A percentile compares a stretch with the other conserved stretches of the same genome.
phyloP scores from a whole-genome alignment of 2,329 filamentous ascomycete genomes.

The Purpureocillium takamizusanense region DNA sequence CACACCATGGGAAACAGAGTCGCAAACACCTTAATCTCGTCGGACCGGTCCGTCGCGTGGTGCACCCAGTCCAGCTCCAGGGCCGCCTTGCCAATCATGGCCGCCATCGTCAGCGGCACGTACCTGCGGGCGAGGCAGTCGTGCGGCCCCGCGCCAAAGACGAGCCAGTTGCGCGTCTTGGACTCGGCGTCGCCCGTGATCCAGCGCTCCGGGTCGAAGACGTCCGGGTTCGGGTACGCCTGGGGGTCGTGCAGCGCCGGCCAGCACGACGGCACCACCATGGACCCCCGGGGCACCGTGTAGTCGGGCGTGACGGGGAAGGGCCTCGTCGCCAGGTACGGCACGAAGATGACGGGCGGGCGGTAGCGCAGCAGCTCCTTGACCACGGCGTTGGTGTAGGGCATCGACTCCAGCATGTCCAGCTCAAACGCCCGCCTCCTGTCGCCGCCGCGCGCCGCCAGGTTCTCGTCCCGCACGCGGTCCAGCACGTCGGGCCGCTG shows the following conservation, averaged over 20 bases:
- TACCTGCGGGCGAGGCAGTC: constrained; percentile 40
- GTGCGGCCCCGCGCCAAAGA: constrained; percentile 41
- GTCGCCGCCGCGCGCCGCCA: constrained; percentile 32
- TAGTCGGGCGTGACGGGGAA: constrained; percentile 39
- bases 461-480: constrained; percentile 36
- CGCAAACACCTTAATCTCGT: constrained; percentile 42
- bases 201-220: constrained; percentile 43
- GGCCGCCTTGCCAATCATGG: constrained; percentile 43
- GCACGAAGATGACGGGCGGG: constrained; percentile 45
- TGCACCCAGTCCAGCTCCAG: constrained; percentile 42
- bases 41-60: constrained; percentile 35
- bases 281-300: constrained; percentile 38
- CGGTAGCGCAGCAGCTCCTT: constrained; percentile 43
- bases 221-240: constrained; percentile 34
- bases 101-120: constrained; percentile 39
- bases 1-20: constrained; percentile 39
- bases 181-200: constrained; percentile 39
- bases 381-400: constrained; percentile 42
- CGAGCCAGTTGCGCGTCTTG: constrained; percentile 44
- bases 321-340: constrained; percentile 36
- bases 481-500: constrained; percentile 39
- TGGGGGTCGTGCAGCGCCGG: constrained; percentile 40
- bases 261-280: constrained; percentile 42
- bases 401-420: constrained; percentile 36
- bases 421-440: constrained; percentile 29